These are phyloP conservation scores for Yarrowia deformans DNA, from an alignment of 805 yeast species.

Conservation along the genomic window DNA sequence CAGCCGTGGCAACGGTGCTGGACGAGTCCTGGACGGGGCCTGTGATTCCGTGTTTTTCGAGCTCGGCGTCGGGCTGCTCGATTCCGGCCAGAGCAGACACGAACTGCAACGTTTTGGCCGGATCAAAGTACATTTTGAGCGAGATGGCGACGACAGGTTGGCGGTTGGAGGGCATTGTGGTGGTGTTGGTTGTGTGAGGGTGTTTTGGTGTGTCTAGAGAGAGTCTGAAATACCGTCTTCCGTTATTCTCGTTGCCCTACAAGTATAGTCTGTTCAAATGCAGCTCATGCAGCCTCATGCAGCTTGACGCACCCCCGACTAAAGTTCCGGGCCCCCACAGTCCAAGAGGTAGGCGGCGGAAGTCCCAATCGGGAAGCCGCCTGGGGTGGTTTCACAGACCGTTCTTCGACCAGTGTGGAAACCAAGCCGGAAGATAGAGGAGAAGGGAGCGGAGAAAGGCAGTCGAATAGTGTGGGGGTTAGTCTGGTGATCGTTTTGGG, in stretches of 20 bases:
- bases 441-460: not conserved
- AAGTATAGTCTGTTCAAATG: not conserved
- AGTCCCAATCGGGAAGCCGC: conserved; percentile 24
- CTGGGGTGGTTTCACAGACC: conserved; percentile 20
- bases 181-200: not conserved
- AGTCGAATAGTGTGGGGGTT: not conserved
- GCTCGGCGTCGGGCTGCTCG: conserved; percentile 25
- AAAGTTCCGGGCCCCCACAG: not conserved
- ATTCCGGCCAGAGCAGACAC: conserved; percentile 23
- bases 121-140: conserved; percentile 37
- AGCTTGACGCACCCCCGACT: not conserved
- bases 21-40: conserved; percentile 8
- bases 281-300: not conserved
- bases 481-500: no score
- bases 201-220: not conserved
- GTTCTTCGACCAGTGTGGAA: conserved; percentile 2
- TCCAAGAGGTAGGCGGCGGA: not conserved
- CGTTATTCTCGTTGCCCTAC: not conserved
- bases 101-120: conserved; percentile 27
- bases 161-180: not conserved
- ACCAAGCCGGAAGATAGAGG: not conserved
- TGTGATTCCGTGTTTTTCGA: conserved; percentile 17
- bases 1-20: conserved; percentile 17
- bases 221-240: not conserved
- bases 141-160: conserved; percentile 38